Percentiles rank a stretch among this genome's conserved stretches.
Conservation (phyloP, 257 asterid species). For the Jacaranda copaia region DNA sequence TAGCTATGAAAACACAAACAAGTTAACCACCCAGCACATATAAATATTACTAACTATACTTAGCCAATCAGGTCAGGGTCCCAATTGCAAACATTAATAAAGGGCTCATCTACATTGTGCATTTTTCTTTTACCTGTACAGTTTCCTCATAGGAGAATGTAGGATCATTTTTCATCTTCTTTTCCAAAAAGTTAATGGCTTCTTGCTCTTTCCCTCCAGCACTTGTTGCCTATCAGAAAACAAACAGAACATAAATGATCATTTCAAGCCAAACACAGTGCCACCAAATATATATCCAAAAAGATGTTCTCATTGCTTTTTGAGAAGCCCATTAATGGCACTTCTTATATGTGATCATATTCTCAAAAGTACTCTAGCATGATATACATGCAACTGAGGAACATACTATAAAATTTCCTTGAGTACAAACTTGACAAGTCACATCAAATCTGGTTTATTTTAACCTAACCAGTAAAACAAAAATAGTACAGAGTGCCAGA, state of each 20-base stretch:
- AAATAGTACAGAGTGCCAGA: no score
- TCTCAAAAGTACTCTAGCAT: not conserved
- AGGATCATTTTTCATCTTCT: slow-evolving; percentile 95
- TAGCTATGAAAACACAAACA: not conserved
- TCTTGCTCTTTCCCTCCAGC: slow-evolving; percentile 98
- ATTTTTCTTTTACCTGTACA: slow-evolving; percentile 72
- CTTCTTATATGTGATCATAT: not conserved
- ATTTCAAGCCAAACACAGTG: slow-evolving; percentile 11
- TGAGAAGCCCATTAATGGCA: not conserved
- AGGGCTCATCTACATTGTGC: not conserved
- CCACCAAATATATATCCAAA: not conserved
- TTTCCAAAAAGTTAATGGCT: slow-evolving; percentile 90
- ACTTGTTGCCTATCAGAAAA: slow-evolving; percentile 81
- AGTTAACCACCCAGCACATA: slow-evolving; percentile 17
- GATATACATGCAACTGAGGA: not conserved
- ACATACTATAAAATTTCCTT: not conserved
- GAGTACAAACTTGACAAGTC: not conserved
- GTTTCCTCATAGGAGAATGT: slow-evolving; percentile 92
- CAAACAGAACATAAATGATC: slow-evolving; percentile 31
- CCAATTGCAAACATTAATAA: slow-evolving; percentile 18
- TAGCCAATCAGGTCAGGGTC: not conserved
- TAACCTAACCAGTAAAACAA: no score
- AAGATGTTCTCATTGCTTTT: not conserved
- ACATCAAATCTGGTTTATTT: not conserved
- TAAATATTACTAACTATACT: no score